phyloP scores from a whole-genome alignment of 2,329 filamentous ascomycete species.

The Xylariaceae sp. region DNA sequence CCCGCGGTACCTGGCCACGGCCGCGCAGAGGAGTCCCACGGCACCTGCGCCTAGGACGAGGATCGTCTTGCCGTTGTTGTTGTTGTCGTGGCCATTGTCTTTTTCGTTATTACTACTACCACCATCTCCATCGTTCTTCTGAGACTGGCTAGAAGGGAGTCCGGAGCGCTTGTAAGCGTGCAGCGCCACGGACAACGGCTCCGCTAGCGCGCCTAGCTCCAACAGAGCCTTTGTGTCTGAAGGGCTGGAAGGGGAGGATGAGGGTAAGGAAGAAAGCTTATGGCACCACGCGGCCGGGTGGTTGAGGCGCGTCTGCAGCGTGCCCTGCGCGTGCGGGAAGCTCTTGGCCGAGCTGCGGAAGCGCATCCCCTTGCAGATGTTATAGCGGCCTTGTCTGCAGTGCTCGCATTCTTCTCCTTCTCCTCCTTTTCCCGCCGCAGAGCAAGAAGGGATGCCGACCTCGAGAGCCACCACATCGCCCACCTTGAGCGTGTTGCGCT shows the following conservation, averaged over 20 bases:
- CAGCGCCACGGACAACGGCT: constrained; percentile 55
- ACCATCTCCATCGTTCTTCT: constrained; percentile 27
- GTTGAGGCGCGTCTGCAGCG: constrained; percentile 51
- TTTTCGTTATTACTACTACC: no score
- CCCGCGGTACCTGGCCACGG: constrained; percentile 47
- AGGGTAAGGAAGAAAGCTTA: constrained; percentile 52
- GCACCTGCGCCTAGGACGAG: constrained; percentile 57
- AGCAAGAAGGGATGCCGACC: no score
- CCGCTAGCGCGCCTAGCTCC: constrained; percentile 51
- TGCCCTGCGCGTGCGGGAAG: constrained; percentile 53
- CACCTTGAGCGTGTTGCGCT: constrained; percentile 61
- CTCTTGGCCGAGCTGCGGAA: constrained; percentile 55
- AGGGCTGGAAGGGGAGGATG: no score
- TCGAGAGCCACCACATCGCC: no score
- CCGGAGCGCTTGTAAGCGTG: constrained; percentile 43
- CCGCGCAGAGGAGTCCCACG: constrained; percentile 54
- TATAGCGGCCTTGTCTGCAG: constrained; percentile 52
- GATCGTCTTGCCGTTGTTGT: constrained; percentile 37
- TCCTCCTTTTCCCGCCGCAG: constrained; percentile 41
- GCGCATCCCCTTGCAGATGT: constrained; percentile 52
- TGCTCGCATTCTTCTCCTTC: constrained; percentile 41
- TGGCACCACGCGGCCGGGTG: constrained; percentile 54
- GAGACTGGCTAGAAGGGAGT: no score
- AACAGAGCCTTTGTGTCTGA: constrained; percentile 38
- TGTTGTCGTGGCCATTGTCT: no score